Percentiles rank a stretch among this genome's conserved stretches.
Evolutionary conservation across 257 asterid genomes (phyloP).

Genomic region (Gardenia jasminoides): DNA sequence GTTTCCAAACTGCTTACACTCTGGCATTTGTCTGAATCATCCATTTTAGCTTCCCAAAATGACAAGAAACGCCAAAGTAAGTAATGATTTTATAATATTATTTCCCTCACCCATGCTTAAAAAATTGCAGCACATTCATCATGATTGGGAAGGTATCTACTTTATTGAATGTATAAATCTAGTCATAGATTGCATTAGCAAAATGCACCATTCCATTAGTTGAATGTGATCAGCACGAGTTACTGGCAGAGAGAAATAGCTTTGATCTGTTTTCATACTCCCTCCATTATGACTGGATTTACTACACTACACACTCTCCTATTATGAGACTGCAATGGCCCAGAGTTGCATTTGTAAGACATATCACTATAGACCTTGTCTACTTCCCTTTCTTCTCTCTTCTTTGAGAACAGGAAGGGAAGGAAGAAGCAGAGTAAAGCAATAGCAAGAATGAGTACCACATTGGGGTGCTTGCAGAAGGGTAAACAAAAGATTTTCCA

Average conservation of each 20-base stretch:
- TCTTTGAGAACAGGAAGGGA: neutral
- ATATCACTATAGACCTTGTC: neutral
- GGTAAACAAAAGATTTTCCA: slow-evolving; percentile 89
- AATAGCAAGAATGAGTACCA: slow-evolving; percentile 49
- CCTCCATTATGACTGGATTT: neutral
- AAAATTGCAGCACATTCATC: neutral
- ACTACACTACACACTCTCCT: neutral
- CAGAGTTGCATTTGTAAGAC: neutral
- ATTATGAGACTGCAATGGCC: neutral
- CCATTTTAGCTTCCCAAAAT: neutral
- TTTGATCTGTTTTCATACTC: neutral
- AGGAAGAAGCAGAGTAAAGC: neutral
- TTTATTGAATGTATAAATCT: neutral
- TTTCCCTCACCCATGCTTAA: neutral
- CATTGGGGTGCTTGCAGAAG: slow-evolving; percentile 50
- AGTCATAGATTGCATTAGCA: neutral
- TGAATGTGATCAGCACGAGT: neutral
- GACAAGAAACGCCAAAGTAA: neutral
- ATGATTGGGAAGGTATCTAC: neutral
- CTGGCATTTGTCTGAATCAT: neutral
- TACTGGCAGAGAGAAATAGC: neutral
- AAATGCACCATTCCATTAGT: neutral
- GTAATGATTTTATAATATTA: neutral
- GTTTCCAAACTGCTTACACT: neutral
- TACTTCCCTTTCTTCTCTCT: neutral